phyloP scores from a whole-genome alignment of 352 stramenopile species.

The Pythium aquatile region DNA sequence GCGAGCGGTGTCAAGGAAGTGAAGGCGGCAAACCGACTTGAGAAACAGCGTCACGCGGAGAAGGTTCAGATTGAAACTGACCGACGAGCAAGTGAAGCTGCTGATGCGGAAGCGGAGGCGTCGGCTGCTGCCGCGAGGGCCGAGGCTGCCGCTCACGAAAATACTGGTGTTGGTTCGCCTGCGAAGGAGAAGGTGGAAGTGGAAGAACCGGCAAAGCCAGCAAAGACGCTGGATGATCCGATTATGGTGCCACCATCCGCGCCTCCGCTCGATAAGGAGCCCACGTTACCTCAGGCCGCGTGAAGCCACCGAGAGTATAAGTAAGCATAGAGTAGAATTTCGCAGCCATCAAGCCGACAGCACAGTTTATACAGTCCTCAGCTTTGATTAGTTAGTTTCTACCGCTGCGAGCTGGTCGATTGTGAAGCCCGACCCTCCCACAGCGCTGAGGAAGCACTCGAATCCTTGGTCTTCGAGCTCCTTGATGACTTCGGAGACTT shows the following conservation, averaged over 20 bases:
- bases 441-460: constrained; percentile 26
- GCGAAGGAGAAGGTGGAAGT: not conserved
- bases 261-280: not conserved
- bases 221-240: not conserved
- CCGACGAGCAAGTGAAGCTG: constrained; percentile 13
- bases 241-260: not conserved
- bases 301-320: not conserved
- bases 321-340: constrained; percentile 5
- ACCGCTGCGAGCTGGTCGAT: constrained; percentile 4
- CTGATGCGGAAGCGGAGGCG: not conserved
- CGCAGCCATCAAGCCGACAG: not conserved
- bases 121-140: not conserved
- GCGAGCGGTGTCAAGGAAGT: constrained; percentile 79
- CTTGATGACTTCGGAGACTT: constrained; percentile 42
- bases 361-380: not conserved
- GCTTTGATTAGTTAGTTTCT: not conserved
- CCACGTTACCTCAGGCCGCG: not conserved
- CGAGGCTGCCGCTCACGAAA: constrained; percentile 1
- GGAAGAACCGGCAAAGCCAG: not conserved
- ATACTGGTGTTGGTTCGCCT: not conserved
- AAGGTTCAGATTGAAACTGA: constrained; percentile 18
- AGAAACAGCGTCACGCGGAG: constrained; percentile 40
- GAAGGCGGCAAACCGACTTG: constrained; percentile 72
- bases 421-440: constrained; percentile 24
- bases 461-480: constrained; percentile 38